Conservation (phyloP, 495 filamentous ascomycete genomes). For the Daldinia loculata region DNA sequence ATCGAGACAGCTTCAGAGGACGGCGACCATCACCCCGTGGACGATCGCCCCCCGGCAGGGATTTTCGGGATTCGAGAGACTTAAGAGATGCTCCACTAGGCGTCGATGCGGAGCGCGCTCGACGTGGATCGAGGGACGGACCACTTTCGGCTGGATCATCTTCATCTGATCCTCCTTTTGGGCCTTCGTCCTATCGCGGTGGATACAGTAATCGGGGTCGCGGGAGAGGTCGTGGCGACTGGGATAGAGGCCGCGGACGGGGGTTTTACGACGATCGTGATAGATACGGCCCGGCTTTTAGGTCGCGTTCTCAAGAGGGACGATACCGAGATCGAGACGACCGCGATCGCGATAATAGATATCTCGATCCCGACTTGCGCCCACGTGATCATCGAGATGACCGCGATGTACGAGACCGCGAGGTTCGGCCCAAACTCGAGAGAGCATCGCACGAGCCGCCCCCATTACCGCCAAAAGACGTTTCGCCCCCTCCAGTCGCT, state of each 20-base stretch:
- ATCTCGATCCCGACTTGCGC: slow-evolving; percentile 55
- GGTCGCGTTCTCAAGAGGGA: slow-evolving; percentile 76
- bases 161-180: slow-evolving; percentile 69
- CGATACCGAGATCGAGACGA: slow-evolving; percentile 63
- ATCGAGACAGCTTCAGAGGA: slow-evolving; percentile 55
- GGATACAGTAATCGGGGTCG: slow-evolving; percentile 60
- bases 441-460: slow-evolving; percentile 57
- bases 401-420: slow-evolving; percentile 63
- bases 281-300: slow-evolving; percentile 58
- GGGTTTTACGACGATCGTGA: slow-evolving; percentile 72
- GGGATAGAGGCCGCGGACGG: slow-evolving; percentile 70
- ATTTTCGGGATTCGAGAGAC: slow-evolving; percentile 50
- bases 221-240: slow-evolving; percentile 68
- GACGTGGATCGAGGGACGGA: slow-evolving; percentile 63
- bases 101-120: slow-evolving; percentile 60
- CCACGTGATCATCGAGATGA: slow-evolving; percentile 66
- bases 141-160: slow-evolving; percentile 74
- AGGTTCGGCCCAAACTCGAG: slow-evolving; percentile 55
- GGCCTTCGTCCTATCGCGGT: slow-evolving; percentile 60
- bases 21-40: slow-evolving; percentile 57
- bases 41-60: slow-evolving; percentile 54
- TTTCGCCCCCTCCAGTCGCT: slow-evolving; percentile 77
- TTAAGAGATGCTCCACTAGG: slow-evolving; percentile 54
- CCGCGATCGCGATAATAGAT: slow-evolving; percentile 56
- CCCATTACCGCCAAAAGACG: slow-evolving; percentile 52